Conservation (phyloP, 2,329 filamentous ascomycete genomes). For the Talaromyces amestolkiae region DNA sequence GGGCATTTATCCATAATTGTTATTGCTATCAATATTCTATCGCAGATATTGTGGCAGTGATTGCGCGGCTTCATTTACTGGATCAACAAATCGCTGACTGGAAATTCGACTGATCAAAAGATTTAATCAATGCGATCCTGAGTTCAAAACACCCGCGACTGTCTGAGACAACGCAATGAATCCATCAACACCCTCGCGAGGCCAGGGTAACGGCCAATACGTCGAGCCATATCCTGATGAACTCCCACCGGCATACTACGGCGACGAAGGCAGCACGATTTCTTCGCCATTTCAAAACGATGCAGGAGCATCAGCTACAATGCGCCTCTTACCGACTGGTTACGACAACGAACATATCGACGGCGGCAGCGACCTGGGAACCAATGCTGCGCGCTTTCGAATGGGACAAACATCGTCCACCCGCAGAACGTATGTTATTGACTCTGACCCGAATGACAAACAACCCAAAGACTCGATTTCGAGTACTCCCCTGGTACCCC, state of each 20-base stretch:
- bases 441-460: neutral
- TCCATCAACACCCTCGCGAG: conserved; percentile 24
- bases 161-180: conserved; percentile 19
- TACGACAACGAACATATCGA: conserved; percentile 36
- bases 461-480: neutral
- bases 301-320: conserved; percentile 34
- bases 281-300: conserved; percentile 31
- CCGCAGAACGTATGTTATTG: conserved; percentile 40
- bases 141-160: conserved; percentile 1
- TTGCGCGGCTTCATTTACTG: no score
- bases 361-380: conserved; percentile 26
- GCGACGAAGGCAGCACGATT: conserved; percentile 28
- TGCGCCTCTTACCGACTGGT: conserved; percentile 46
- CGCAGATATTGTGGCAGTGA: neutral
- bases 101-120: neutral
- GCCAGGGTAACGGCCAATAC: conserved; percentile 24
- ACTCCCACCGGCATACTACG: conserved; percentile 39
- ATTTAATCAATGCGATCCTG: neutral
- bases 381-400: conserved; percentile 28
- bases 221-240: conserved; percentile 38
- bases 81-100: neutral
- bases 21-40: neutral
- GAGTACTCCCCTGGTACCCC: conserved; percentile 20
- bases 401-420: conserved; percentile 29
- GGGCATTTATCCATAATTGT: neutral